Base-by-base conservation (phyloP, 192 early-diverging fungal species). In the Backusella australiensis region DNA sequence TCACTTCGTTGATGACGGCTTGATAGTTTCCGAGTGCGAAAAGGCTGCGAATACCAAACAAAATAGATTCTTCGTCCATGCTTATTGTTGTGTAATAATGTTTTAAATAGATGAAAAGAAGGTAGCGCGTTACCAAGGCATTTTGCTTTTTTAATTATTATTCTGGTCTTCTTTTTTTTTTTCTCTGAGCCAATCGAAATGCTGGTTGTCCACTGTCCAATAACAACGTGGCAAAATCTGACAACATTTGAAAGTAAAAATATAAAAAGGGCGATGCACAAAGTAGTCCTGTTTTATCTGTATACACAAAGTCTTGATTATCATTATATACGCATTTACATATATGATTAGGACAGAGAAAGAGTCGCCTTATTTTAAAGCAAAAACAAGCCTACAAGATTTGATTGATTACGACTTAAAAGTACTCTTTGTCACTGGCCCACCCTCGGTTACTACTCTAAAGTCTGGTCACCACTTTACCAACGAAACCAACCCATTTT, bases 1-100 rank as follows among this genome's bases (percentile, higher is more conserved):
- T 84, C 72, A 81, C 81, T 80, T 92, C 90, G 80, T 88, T 89
- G 73, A 97, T 90, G 9, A 91, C 86, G 42, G 91, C 86, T 78
- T 94, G 88, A 86, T 88, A 94, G 66, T 90, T 87, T 41, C 93
- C 92, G 59, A 95, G 78, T 67, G 91, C 88, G 36, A 91, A 90
- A 38, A 91, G 86, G 82, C 93, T 94, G 80, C 90, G 88, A 39
- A 93, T 82, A 23, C 89, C 86, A 80, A 92, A 91, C 41, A 93
- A 86, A 78, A 84, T 78, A 14, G 85, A 82, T 53, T 83, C 84
- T 69, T 88, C 85, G 78, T 85, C 83, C 85, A 86, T 88, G 52
- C 36, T 83, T n/a, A 15, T 32, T 56, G 15, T 56, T 56, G 53
- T 59, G 17, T 63, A 63, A 29, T 63, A 4, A 29, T 9, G 21